These are phyloP conservation scores for Lycium ferocissimum DNA, from an alignment of 257 asterid species.

Conservation along the genomic window DNA sequence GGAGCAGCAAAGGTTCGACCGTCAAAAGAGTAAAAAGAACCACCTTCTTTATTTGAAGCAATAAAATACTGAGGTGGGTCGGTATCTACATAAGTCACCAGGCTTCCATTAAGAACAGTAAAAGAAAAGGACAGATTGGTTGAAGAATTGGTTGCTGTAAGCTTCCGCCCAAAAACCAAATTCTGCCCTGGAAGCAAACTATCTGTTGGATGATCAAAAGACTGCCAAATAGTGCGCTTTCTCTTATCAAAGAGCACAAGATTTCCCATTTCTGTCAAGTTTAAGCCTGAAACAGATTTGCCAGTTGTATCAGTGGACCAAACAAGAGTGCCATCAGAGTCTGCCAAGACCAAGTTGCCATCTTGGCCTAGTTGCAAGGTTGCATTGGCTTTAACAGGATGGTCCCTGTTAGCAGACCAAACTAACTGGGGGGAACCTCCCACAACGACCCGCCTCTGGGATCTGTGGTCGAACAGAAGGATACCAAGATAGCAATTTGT, in stretches of 20 bases:
- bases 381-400: conserved; percentile 38
- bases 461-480: too few species aligned
- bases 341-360: conserved; percentile 35
- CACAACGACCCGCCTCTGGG: too few species aligned
- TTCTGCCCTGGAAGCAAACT: conserved; percentile 29
- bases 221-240: conserved; percentile 36
- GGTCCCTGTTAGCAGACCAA: conserved; percentile 41
- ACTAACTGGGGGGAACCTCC: conserved; percentile 21
- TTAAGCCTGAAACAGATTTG: conserved; percentile 32
- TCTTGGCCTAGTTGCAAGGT: conserved; percentile 34
- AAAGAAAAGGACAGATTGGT: conserved; percentile 19
- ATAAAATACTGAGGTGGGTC: not conserved
- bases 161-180: not conserved
- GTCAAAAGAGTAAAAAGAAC: not conserved
- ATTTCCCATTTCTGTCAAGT: conserved; percentile 29
- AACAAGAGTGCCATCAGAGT: conserved; percentile 32
- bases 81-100: not conserved
- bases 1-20: not conserved
- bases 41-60: too few species aligned
- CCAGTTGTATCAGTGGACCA: conserved; percentile 39
- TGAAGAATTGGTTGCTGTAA: not conserved
- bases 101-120: not conserved
- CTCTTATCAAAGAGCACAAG: conserved; percentile 25
- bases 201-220: conserved; percentile 38
- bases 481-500: too few species aligned